phyloP scores from a whole-genome alignment of 768 basidiomycete genomes.

The Panellus pusillus region DNA sequence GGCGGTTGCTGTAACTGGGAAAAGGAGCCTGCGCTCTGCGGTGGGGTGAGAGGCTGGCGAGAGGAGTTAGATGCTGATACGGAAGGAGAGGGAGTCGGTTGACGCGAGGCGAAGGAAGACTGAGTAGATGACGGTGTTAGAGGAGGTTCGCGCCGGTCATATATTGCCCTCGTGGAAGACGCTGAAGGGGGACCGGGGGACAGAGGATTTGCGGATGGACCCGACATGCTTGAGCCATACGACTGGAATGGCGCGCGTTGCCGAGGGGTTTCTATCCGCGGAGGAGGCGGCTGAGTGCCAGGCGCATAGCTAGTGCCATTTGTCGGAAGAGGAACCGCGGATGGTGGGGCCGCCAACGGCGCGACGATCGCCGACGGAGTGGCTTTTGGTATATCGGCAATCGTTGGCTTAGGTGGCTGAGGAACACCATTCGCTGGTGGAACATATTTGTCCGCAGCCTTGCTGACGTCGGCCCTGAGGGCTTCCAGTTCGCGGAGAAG shows the following conservation, averaged over 20 bases:
- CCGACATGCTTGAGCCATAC: constrained; percentile 10
- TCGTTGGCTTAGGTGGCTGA: constrained; percentile 40
- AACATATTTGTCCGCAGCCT: constrained; percentile 60
- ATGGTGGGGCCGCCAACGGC: constrained; percentile 18
- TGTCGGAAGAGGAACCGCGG: constrained; percentile 13
- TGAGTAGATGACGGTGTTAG: constrained; percentile 17
- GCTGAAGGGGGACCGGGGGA: constrained; percentile 19
- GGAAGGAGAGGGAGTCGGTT: constrained; percentile 11
- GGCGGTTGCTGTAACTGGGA: constrained; percentile 34
- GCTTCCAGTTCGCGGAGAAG: constrained; percentile 85
- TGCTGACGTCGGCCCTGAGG: constrained; percentile 71
- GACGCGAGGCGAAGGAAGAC: constrained; percentile 14
- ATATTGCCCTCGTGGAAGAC: constrained; percentile 20
- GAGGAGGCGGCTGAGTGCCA: constrained; percentile 19
- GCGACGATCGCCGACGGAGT: constrained; percentile 25
- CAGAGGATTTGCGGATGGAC: background rate
- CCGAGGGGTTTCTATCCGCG: constrained; percentile 19
- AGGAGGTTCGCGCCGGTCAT: constrained; percentile 10
- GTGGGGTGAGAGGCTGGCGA: constrained; percentile 33
- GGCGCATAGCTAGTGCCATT: constrained; percentile 20
- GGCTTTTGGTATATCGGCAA: background rate
- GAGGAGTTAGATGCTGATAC: constrained; percentile 3
- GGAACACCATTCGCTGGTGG: constrained; percentile 52
- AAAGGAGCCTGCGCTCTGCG: constrained; percentile 59
- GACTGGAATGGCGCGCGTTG: constrained; percentile 19